These are phyloP conservation scores for Moniliella sp. DNA, from an alignment of 1,284 basidiomycete genomes.

Conservation along the genomic window DNA sequence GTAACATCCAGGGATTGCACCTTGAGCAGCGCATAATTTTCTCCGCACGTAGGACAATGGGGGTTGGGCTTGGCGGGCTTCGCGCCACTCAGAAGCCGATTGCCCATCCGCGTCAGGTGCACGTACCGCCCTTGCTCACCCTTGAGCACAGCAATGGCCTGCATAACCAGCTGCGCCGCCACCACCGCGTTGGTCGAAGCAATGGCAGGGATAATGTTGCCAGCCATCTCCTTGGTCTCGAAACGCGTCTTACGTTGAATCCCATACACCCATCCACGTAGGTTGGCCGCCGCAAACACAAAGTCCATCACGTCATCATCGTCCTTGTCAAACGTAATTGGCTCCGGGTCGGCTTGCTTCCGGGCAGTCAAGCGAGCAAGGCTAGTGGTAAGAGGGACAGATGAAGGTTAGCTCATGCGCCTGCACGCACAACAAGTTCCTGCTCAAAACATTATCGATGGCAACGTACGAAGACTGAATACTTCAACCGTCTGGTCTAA, in stretches of 20 bases:
- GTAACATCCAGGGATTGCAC: constrained; percentile 47
- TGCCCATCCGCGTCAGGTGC: constrained; percentile 7
- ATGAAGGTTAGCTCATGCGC: too few relatives aligned
- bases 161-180: constrained; percentile 75
- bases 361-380: too few relatives aligned
- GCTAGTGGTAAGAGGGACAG: too few relatives aligned
- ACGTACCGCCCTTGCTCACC: constrained; percentile 11
- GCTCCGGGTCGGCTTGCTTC: too few relatives aligned
- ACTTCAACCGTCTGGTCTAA: constrained; percentile 16
- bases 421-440: too few relatives aligned
- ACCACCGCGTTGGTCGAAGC: constrained; percentile 96
- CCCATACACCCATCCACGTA: constrained; percentile 69
- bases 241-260: constrained; percentile 76
- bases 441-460: too few relatives aligned
- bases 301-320: constrained; percentile 91
- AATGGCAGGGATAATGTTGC: constrained; percentile 85
- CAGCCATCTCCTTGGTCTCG: constrained; percentile 93
- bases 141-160: constrained; percentile 59
- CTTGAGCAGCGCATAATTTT: constrained; percentile 53
- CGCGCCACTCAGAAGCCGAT: constrained; percentile 8
- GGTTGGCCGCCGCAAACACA: constrained; percentile 76
- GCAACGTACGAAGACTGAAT: too few relatives aligned
- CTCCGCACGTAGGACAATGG: constrained; percentile 60
- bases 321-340: constrained; percentile 84
- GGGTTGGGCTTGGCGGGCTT: constrained; percentile 8